Percentiles rank a stretch among this genome's conserved stretches.
Conservation (phyloP, 106 monocot genomes). For the Dendrobium chrysotoxum region DNA sequence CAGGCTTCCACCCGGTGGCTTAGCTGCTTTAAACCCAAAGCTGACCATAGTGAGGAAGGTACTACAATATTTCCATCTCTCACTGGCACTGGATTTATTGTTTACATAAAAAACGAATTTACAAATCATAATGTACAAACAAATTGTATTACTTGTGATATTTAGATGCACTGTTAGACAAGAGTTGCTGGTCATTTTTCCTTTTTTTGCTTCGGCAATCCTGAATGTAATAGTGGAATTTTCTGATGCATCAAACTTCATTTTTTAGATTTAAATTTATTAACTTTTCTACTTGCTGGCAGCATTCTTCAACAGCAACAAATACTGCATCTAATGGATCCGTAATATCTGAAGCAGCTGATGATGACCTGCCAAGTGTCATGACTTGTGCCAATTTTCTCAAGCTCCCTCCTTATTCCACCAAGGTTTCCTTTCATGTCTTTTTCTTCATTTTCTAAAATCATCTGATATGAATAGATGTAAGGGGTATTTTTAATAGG, state of each 20-base stretch:
- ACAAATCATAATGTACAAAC: neutral
- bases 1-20: slow-evolving; percentile 84
- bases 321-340: slow-evolving; percentile 42
- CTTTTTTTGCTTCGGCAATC: no score
- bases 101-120: neutral
- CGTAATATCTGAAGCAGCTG: slow-evolving; percentile 53
- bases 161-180: no score
- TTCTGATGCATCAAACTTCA: neutral
- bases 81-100: neutral
- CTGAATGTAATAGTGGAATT: neutral
- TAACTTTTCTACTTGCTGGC: neutral
- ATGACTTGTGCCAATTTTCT: slow-evolving; percentile 99
- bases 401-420: slow-evolving; percentile 92
- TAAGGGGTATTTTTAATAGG: no score
- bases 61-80: neutral
- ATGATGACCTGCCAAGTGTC: slow-evolving; percentile 94
- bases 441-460: neutral
- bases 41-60: slow-evolving; percentile 97
- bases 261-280: neutral
- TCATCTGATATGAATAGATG: no score
- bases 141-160: no score
- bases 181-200: no score
- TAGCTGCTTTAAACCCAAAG: slow-evolving; percentile 87
- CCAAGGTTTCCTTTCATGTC: slow-evolving; percentile 48
- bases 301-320: slow-evolving; percentile 62